A percentile compares a stretch with the other conserved stretches of the same genome.
Evolutionary conservation across 257 asterid species (phyloP).

Genomic region (Nicotiana attenuata): DNA sequence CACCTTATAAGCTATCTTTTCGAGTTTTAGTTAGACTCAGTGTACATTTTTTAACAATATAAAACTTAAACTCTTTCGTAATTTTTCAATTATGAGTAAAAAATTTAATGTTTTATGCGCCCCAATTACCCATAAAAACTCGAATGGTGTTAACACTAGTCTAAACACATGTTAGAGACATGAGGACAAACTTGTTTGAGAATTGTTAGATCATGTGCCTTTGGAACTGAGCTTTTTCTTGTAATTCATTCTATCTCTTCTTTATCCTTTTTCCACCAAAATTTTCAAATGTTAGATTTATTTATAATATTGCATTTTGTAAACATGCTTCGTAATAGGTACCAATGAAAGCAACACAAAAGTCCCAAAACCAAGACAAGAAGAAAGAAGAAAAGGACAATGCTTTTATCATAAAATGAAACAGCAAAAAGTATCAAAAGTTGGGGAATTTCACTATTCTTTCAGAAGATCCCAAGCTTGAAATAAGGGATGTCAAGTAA

Average conservation of each 20-base stretch:
- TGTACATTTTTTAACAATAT: no score
- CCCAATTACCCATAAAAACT: slow-evolving; percentile 17
- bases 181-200: background rate
- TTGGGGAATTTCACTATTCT: background rate
- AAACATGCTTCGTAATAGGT: background rate
- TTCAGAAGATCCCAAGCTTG: background rate
- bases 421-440: background rate
- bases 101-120: background rate
- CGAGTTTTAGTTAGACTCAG: accelerated
- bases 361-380: background rate
- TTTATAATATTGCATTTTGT: background rate
- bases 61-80: background rate
- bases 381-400: background rate
- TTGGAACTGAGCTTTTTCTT: background rate
- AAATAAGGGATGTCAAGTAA: background rate
- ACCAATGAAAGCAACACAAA: background rate
- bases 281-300: background rate
- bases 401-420: background rate
- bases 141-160: background rate
- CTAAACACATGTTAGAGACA: background rate
- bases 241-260: background rate
- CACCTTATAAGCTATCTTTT: background rate
- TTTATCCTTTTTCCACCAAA: background rate
- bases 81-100: background rate
- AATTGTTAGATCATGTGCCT: slow-evolving; percentile 10